Conservation (phyloP, 176 grass and related monocot genomes). For the Lolium rigidum region DNA sequence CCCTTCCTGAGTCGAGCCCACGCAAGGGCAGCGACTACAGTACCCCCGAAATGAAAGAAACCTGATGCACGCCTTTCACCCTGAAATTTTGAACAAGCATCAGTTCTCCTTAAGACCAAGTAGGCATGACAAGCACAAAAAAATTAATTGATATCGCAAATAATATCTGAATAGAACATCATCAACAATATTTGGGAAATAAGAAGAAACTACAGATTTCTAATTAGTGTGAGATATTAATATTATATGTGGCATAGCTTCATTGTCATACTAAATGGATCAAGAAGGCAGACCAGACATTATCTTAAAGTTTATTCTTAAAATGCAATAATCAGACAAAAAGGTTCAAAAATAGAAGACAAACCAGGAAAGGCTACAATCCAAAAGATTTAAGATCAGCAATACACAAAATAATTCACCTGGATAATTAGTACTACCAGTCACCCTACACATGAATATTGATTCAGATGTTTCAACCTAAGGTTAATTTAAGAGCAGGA, state of each 20-base stretch:
- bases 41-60: slow-evolving; percentile 71
- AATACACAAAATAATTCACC: neutral
- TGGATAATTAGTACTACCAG: neutral
- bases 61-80: slow-evolving; percentile 52
- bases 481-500: neutral
- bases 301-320: neutral
- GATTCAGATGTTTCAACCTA: neutral
- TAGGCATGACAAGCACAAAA: slow-evolving; percentile 7
- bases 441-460: neutral
- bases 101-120: neutral
- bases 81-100: slow-evolving; percentile 41
- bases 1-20: slow-evolving; percentile 69
- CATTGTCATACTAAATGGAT: neutral
- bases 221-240: neutral
- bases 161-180: neutral
- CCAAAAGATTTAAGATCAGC: neutral
- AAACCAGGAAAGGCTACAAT: neutral
- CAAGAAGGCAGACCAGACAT: neutral
- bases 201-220: neutral
- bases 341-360: neutral
- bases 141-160: neutral
- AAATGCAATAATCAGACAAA: neutral
- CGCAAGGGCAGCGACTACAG: slow-evolving; percentile 58
- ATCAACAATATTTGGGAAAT: neutral
- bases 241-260: neutral